Evolutionary conservation across 441 rosid species (phyloP), one percentile per base, ranked within the genome.

Genomic region (Breynia disticha): DNA sequence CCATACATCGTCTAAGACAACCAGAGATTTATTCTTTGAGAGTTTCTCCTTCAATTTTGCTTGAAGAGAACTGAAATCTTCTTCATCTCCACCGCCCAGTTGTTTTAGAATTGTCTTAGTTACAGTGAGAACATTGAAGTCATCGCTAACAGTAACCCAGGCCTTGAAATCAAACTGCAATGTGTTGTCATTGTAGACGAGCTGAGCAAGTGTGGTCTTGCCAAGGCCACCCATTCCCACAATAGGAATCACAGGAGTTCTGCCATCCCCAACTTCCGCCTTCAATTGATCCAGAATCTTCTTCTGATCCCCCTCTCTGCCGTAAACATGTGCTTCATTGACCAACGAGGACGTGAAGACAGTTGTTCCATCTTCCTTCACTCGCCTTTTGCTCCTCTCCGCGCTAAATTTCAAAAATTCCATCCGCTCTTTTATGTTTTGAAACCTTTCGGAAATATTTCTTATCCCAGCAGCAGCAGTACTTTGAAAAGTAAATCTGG

Each of bases 251-350:
- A 51, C 55, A 32, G 37, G 11, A 11, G 32, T 9, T 0, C 38
- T 19, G 16, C 16, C 18, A 5, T 37, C 7, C 14, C 41, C 24
- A 2, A 11, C 16, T n/a, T 51, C 55, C 13, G 21, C 19, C 42
- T 19, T 14, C 1, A 51, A n/a, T 42, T 24, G 16, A 10, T 24
- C 24, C 10, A 32, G 21, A 21, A 51, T 51, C 2, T 39, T 42
- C 24, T 51, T 42, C 19, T 51, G 21, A 28, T 51, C 55, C 21
- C 17, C 41, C 14, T 51, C 55, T n/a, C 55, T 24, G 42, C 55
- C 55, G 16, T 51, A 51, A n/a, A 51, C 41, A 12, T 12, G 7
- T 19, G 55, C 13, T 28, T 16, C 41, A 28, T 51, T 16, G 2
- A 46, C 19, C 4, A 46, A 46, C 8, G 50, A 4, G 17, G 41